These are phyloP conservation scores for Epichloe gansuensis DNA, from an alignment of 2,329 filamentous ascomycete genomes.

Conservation along the genomic window DNA sequence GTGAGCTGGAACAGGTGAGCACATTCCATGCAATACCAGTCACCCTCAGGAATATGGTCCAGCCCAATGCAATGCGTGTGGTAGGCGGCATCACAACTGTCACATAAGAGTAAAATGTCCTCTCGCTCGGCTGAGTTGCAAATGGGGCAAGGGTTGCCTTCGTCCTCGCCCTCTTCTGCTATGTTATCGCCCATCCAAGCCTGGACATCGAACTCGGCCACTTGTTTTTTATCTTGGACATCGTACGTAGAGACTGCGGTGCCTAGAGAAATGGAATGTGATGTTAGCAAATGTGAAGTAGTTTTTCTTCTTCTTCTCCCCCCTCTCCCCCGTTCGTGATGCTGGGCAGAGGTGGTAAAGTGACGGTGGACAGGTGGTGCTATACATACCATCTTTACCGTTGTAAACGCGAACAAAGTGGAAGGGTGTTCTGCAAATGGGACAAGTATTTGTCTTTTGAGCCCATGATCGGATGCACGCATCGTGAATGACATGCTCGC, in stretches of 20 bases:
- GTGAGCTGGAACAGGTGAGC: constrained; percentile 32
- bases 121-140: constrained; percentile 73
- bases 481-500: constrained; percentile 86
- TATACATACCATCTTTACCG: constrained; percentile 59
- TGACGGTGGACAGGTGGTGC: constrained; percentile 8
- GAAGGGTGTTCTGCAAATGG: constrained; percentile 87
- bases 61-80: constrained; percentile 88
- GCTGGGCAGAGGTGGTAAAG: neutral
- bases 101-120: constrained; percentile 77
- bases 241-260: constrained; percentile 43
- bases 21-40: constrained; percentile 91
- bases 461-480: constrained; percentile 89
- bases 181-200: constrained; percentile 58
- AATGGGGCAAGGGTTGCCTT: constrained; percentile 63
- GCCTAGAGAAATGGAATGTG: constrained; percentile 25
- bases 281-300: neutral
- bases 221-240: constrained; percentile 76
- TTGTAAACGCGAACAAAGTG: constrained; percentile 79
- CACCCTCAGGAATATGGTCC: constrained; percentile 58
- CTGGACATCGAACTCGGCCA: constrained; percentile 75
- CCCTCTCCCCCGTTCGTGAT: neutral
- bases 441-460: constrained; percentile 92
- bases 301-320: neutral
- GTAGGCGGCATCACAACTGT: constrained; percentile 78
- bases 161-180: constrained; percentile 54